phyloP scores from a whole-genome alignment of 2,329 filamentous ascomycete genomes.

The Xylariaceae sp. region DNA sequence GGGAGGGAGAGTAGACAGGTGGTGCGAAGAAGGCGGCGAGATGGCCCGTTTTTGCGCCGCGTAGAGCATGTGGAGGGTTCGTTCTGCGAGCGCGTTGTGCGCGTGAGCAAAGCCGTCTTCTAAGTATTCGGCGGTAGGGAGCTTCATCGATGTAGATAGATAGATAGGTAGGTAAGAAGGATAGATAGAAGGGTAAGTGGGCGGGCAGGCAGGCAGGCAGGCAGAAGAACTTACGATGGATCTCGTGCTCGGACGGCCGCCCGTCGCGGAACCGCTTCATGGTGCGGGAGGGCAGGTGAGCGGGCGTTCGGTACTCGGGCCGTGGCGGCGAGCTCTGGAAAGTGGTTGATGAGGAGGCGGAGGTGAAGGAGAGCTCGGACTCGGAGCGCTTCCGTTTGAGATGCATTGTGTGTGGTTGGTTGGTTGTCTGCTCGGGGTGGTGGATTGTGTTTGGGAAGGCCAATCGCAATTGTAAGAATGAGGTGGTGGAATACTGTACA shows the following conservation, averaged over 20 bases:
- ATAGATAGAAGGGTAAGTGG: no score
- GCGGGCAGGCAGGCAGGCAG: slow-evolving; percentile 3
- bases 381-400: slow-evolving; percentile 68
- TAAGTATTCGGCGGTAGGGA: not conserved
- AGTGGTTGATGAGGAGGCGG: slow-evolving; percentile 50
- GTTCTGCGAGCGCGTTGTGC: slow-evolving; percentile 44
- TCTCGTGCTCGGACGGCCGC: slow-evolving; percentile 57
- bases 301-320: slow-evolving; percentile 39
- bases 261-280: slow-evolving; percentile 63
- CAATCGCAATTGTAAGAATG: not conserved
- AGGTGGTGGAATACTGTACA: no score
- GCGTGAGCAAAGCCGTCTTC: slow-evolving; percentile 23
- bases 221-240: slow-evolving; percentile 53
- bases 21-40: not conserved
- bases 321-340: slow-evolving; percentile 46
- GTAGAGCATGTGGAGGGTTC: slow-evolving; percentile 61
- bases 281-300: slow-evolving; percentile 59
- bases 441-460: not conserved
- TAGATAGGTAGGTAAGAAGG: no score
- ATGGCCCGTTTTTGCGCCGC: slow-evolving; percentile 50
- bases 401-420: slow-evolving; percentile 44
- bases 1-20: not conserved
- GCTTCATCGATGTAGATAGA: no score
- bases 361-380: slow-evolving; percentile 56
- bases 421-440: not conserved